Base-by-base conservation (phyloP, 192 early-diverging fungal species). In the Coemansia sp. region DNA sequence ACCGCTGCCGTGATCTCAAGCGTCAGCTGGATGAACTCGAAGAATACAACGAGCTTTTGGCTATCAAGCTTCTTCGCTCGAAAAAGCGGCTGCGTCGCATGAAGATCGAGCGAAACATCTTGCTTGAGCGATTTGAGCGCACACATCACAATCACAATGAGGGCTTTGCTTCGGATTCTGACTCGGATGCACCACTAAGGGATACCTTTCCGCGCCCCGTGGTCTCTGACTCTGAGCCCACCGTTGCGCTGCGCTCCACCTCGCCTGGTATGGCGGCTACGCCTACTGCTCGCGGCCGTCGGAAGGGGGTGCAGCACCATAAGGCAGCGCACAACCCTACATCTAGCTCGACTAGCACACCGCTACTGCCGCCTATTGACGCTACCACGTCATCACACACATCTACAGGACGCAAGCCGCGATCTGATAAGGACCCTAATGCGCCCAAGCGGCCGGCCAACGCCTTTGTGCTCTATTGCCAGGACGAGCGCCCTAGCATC, bases 21-120 rank as follows among this genome's bases (percentile, higher is more conserved):
- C 79, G 74, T 31, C 79, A 82, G 61, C 70, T 82, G 38, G 74
- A 73, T 42, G 79, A 82, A 71, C 79, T 82, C 16, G 79, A 82
- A 34, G 79, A 73, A 40, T 82, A 82, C 74, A 82, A 82, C 62
- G 74, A 82, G 45, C 63, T 69, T 3, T 50, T 82, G 42, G 79
- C 71, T 4, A 62, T 82, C 48, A 82, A 76, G 68, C 74, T 82
- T 42, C 26, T 67, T 21, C 66, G 66, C 23, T 76, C 79, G 24
- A 67, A 77, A 40, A 82, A 74, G 68, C 74, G 79, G 23, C 64
- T 82, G 64, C 69, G 67, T 65, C 65, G 79, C 55, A 76, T 82
- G 74, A 76, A 73, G 59, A 66, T 76, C 42, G 79, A 82, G 55
- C 74, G 74, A 59, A 82, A 77, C 33, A 61, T 76, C 21, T 37